Evolutionary conservation across 352 stramenopile genomes (phyloP).

Genomic region (Thalassiosira mediterranea): DNA sequence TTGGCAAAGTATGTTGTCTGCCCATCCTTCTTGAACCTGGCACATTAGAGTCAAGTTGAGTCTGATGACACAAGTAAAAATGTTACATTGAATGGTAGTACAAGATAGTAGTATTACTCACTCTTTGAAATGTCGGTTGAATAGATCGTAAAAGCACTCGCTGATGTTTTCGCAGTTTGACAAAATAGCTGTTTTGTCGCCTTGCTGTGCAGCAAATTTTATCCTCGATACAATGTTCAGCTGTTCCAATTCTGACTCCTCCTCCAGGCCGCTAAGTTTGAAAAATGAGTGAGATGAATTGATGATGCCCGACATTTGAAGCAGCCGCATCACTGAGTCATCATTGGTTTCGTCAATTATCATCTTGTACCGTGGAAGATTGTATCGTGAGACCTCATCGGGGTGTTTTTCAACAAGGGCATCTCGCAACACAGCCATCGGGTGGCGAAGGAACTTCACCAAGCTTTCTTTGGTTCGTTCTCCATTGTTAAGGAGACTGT

Average conservation of each 20-base stretch:
- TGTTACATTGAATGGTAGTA: no score
- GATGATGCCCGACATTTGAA: conserved; percentile 42
- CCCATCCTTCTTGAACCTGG: conserved; percentile 49
- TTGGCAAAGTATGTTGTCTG: conserved; percentile 55
- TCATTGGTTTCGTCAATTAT: conserved; percentile 66
- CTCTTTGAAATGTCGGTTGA: conserved; percentile 68
- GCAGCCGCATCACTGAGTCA: conserved; percentile 56
- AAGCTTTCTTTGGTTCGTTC: conserved; percentile 19
- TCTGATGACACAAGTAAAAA: no score
- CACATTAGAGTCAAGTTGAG: no score
- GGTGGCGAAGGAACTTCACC: conserved; percentile 34
- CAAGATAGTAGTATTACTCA: no score
- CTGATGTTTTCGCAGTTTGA: conserved; percentile 52
- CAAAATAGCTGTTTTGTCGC: conserved; percentile 48
- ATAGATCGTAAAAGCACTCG: conserved; percentile 72
- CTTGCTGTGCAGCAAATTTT: conserved; percentile 59
- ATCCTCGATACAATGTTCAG: conserved; percentile 60
- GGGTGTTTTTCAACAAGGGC: conserved; percentile 36
- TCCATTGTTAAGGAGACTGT: conserved; percentile 19
- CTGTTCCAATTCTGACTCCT: conserved; percentile 49
- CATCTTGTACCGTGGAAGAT: conserved; percentile 63
- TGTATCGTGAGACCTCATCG: conserved; percentile 26
- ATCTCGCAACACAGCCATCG: conserved; percentile 45
- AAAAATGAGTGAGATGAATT: conserved; percentile 50
- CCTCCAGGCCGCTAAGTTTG: conserved; percentile 49